Evolutionary conservation across 2,329 filamentous ascomycete species (phyloP).

Genomic region (Remersonia thermophila): DNA sequence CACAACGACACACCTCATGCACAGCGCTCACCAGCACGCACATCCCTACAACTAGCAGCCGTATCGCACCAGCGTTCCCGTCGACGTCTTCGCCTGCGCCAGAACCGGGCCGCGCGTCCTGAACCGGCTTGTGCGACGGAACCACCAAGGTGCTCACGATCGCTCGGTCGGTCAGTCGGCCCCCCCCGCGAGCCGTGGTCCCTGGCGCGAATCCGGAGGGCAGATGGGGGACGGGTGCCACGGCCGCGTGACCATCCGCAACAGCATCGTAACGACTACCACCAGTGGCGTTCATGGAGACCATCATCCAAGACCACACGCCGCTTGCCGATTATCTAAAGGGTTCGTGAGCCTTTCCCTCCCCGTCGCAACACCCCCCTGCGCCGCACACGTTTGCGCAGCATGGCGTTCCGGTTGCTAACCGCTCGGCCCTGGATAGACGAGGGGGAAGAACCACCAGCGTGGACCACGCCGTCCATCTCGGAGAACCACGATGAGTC

Average conservation of each 20-base stretch:
- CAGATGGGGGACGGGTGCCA: slow-evolving; percentile 17
- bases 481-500: slow-evolving; percentile 27
- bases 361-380: too few relatives aligned
- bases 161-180: too few relatives aligned
- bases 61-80: background rate
- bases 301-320: slow-evolving; percentile 73
- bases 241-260: slow-evolving; percentile 9
- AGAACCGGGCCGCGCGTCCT: background rate
- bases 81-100: slow-evolving; percentile 2
- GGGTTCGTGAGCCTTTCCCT: too few relatives aligned
- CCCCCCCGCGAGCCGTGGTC: background rate
- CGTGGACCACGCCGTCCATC: slow-evolving; percentile 32
- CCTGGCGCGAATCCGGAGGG: slow-evolving; percentile 11
- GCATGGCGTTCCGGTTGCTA: slow-evolving; percentile 7
- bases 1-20: too few relatives aligned
- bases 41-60: too few relatives aligned
- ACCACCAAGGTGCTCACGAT: too few relatives aligned
- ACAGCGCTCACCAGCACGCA: too few relatives aligned
- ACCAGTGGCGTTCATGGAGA: slow-evolving; percentile 52
- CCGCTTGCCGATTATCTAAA: slow-evolving; percentile 82
- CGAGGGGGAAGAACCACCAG: slow-evolving; percentile 37
- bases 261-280: background rate
- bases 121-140: slow-evolving; percentile 1
- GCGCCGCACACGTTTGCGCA: background rate
- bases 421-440: slow-evolving; percentile 21